Base-by-base conservation (phyloP, 805 yeast species). In the Wickerhamiella vanderwaltii region DNA sequence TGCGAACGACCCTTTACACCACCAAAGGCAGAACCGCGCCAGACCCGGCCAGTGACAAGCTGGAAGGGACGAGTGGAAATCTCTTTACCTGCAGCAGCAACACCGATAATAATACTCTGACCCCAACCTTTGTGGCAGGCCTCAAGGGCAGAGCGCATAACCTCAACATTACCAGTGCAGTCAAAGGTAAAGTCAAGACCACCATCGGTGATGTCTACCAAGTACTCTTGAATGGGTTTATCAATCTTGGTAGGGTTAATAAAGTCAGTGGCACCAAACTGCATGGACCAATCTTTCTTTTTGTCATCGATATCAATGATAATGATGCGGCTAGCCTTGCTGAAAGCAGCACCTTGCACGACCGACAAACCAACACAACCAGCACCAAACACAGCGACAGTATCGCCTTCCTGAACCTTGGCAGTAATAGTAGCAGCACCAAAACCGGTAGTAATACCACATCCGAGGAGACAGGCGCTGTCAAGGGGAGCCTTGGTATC, bases 111-210 rank as follows among this genome's bases (percentile, higher is more conserved):
- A 53, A 88, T 73, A 17, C 95, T 85, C 59, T 79, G 76, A 65
- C 99, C 99, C 96, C 98, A 91, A 51, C 99, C 99, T 66, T 87
- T 88, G 69, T 91, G 97, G 63, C 95, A 86, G 17, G 94, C 83
- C 70, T 91, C 97, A 51, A 91, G 72, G 22, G 98, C 98, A 58
- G 77, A 70, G 68, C 97, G 79, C 99, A 91, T 91, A 38, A 91
- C 97, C 35, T 73, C 64, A 48, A 79, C 87, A 59, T 88, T 91
- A 67, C 99, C 99, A 41, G 98, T 91, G 69, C 97, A 87, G 69
- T 91, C 98, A 58, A 91, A 91, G 23, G 98, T 87, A 67, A 62
- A 85, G 56, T 91, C 99, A 49, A 85, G 73, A 41, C 99, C 99
- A 54, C 99, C 99, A 56, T 91, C 97, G 44, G 97, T 86, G 74